phyloP scores from a whole-genome alignment of 208 protist species.

The Trichomonas tenax region DNA sequence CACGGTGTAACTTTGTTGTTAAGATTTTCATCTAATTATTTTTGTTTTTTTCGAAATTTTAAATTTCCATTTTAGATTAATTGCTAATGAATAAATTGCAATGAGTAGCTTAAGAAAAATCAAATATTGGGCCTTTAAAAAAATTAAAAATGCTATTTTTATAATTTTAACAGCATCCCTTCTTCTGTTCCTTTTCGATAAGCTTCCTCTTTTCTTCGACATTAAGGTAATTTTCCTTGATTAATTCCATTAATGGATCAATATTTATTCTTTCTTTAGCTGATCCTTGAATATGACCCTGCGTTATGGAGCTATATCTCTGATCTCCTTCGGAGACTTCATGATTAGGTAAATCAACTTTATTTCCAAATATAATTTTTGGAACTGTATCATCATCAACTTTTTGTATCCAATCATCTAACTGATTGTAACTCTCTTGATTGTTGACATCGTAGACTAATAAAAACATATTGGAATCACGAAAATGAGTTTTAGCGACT shows the following conservation, averaged over 20 bases:
- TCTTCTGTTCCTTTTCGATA: neutral
- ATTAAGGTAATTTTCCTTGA: neutral
- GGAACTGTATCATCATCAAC: neutral
- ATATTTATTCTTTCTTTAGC: neutral
- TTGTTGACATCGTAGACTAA: neutral
- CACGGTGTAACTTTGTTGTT: neutral
- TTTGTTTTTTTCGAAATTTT: too few species aligned
- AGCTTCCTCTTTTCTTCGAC: neutral
- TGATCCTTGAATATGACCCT: neutral
- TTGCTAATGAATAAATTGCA: too few species aligned
- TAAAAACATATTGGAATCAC: neutral
- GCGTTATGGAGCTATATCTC: neutral
- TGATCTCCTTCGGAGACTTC: neutral
- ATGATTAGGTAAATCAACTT: neutral
- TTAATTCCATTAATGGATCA: neutral
- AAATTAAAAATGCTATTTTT: too few species aligned
- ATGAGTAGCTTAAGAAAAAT: too few species aligned
- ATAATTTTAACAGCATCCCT: neutral
- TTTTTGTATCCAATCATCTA: neutral
- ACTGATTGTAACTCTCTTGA: neutral
- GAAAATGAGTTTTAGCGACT: neutral
- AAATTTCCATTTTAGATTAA: too few species aligned
- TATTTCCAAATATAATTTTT: neutral
- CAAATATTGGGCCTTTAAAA: too few species aligned
- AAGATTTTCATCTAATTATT: too few species aligned